Evolutionary conservation across 441 rosid species (phyloP).

Genomic region (Arabidopsis lyrata): DNA sequence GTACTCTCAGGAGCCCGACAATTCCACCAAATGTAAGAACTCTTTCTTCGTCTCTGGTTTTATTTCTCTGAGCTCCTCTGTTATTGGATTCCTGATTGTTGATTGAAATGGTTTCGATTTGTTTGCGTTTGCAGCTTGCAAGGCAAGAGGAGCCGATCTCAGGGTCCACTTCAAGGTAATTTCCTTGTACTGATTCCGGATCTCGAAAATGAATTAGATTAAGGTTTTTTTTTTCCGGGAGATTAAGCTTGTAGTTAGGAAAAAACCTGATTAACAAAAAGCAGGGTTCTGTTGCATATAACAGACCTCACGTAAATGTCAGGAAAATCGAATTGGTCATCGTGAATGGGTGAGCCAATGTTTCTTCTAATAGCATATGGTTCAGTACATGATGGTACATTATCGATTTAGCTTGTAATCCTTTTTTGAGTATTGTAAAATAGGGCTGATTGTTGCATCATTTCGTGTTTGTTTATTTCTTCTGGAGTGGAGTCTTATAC

Average conservation of each 20-base stretch:
- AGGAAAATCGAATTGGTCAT: slow-evolving; percentile 60
- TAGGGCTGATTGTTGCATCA: background rate
- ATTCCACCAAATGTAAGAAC: slow-evolving; percentile 60
- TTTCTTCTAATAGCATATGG: slow-evolving; percentile 31
- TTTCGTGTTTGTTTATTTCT: background rate
- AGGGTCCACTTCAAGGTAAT: slow-evolving; percentile 77
- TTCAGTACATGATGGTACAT: slow-evolving; percentile 51
- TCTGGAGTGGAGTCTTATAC: no score
- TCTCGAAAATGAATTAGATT: slow-evolving; percentile 16
- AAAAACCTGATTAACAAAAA: slow-evolving; percentile 61
- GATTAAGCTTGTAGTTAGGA: slow-evolving; percentile 2
- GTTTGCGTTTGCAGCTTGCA: slow-evolving; percentile 58
- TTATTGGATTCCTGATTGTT: background rate
- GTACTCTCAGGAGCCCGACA: slow-evolving; percentile 76
- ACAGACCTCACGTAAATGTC: slow-evolving; percentile 68
- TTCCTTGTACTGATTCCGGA: background rate
- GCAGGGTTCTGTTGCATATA: slow-evolving; percentile 64
- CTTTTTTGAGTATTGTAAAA: background rate
- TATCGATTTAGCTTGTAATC: background rate
- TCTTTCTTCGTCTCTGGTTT: background rate
- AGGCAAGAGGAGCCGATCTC: slow-evolving; percentile 74
- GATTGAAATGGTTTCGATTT: background rate
- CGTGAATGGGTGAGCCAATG: slow-evolving; percentile 49
- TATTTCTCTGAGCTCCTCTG: background rate
- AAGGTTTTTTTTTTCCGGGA: background rate